These are phyloP conservation scores for Cenococcum geophilum DNA, from an alignment of 495 filamentous ascomycete genomes.

Conservation along the genomic window DNA sequence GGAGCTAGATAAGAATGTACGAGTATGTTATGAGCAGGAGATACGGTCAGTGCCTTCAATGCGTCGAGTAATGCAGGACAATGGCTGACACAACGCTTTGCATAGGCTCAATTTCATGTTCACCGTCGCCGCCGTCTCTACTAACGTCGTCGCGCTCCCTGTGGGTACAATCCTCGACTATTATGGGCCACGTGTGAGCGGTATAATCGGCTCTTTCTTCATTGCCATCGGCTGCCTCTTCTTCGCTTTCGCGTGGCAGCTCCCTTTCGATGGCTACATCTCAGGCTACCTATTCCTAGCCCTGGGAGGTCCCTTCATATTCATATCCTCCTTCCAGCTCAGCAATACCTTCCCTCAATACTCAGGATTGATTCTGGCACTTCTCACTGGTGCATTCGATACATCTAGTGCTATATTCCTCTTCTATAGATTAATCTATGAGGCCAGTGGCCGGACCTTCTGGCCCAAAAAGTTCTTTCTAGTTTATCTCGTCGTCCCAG, in stretches of 20 bases:
- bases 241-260: constrained; percentile 61
- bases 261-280: constrained; percentile 67
- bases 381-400: constrained; percentile 86
- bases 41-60: constrained; percentile 48
- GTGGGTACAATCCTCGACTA: constrained; percentile 80
- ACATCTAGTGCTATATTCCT: constrained; percentile 84
- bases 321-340: constrained; percentile 88
- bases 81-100: constrained; percentile 5
- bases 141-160: constrained; percentile 75
- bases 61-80: background rate
- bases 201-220: constrained; percentile 63
- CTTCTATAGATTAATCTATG: constrained; percentile 71
- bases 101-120: constrained; percentile 78
- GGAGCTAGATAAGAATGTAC: constrained; percentile 54
- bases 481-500: constrained; percentile 66
- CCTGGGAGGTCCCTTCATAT: constrained; percentile 81
- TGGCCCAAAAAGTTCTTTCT: constrained; percentile 68
- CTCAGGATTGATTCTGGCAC: constrained; percentile 77
- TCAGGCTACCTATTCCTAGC: constrained; percentile 76
- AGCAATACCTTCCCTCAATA: constrained; percentile 84
- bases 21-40: constrained; percentile 66
- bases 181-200: constrained; percentile 72
- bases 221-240: constrained; percentile 62
- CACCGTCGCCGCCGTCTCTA: constrained; percentile 81
- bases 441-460: constrained; percentile 54